phyloP scores from a whole-genome alignment of 768 basidiomycete genomes.

The Tremella mesenterica region DNA sequence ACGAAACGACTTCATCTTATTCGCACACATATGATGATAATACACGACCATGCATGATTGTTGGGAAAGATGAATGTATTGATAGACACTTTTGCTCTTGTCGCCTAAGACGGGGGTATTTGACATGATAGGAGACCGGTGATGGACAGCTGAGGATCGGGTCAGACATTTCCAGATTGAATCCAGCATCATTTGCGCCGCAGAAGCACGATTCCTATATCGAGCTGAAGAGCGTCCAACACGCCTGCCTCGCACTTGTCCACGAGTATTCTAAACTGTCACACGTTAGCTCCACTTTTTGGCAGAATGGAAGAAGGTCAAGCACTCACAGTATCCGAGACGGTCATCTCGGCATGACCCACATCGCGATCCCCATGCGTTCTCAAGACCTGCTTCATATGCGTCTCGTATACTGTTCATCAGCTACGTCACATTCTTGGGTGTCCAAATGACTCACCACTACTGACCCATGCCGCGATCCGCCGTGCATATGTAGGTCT shows the following conservation, averaged over 20 bases:
- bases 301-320: neutral
- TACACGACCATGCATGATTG: too few relatives aligned
- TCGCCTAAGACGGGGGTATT: too few relatives aligned
- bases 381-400: slow-evolving; percentile 22
- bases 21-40: neutral
- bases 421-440: neutral
- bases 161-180: too few relatives aligned
- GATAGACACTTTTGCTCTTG: too few relatives aligned
- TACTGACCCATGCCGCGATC: slow-evolving; percentile 13
- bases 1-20: neutral
- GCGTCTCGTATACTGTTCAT: slow-evolving; percentile 24
- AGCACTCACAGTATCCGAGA: slow-evolving; percentile 18
- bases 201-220: slow-evolving; percentile 24
- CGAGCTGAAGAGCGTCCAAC: slow-evolving; percentile 23
- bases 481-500: slow-evolving; percentile 16
- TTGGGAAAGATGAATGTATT: too few relatives aligned
- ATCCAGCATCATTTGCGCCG: slow-evolving; percentile 10
- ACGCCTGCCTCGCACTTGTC: slow-evolving; percentile 30
- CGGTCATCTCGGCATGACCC: slow-evolving; percentile 20
- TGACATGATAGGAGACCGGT: too few relatives aligned
- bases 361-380: slow-evolving; percentile 22
- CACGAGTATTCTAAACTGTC: slow-evolving; percentile 21
- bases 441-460: slow-evolving; percentile 7
- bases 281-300: neutral
- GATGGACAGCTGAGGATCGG: too few relatives aligned